Conservation (phyloP, 225 moss, liverwort and hornwort species). For the Straminergon stramineum region DNA sequence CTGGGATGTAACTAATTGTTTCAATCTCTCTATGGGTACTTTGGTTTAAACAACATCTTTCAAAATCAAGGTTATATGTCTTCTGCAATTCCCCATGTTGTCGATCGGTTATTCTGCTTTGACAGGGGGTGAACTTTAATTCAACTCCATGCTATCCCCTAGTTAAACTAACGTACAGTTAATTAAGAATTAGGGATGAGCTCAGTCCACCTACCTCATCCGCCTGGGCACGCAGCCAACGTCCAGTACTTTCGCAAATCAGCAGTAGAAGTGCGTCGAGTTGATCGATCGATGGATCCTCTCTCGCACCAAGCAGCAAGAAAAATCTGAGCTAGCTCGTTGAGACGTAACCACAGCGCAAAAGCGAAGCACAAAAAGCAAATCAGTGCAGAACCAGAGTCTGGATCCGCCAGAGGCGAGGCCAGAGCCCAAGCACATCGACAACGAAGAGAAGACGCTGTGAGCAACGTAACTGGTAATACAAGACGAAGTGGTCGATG, state of each 20-base stretch:
- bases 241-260: neutral
- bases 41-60: neutral
- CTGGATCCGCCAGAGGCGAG: neutral
- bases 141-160: neutral
- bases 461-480: neutral
- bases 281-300: neutral
- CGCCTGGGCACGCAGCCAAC: neutral
- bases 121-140: neutral
- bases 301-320: neutral
- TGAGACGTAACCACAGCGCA: too few species aligned
- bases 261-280: neutral
- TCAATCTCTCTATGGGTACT: neutral
- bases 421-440: neutral
- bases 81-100: neutral
- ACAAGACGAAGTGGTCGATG: neutral
- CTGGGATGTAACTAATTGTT: neutral
- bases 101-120: too few species aligned
- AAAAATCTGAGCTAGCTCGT: neutral
- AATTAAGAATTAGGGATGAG: neutral
- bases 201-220: neutral
- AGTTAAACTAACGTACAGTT: neutral
- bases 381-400: neutral
- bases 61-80: neutral
- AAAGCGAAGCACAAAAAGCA: neutral
- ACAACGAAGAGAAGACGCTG: neutral